Base-by-base conservation (phyloP, 2,329 filamentous ascomycete species). In the Colletotrichum limetticola region DNA sequence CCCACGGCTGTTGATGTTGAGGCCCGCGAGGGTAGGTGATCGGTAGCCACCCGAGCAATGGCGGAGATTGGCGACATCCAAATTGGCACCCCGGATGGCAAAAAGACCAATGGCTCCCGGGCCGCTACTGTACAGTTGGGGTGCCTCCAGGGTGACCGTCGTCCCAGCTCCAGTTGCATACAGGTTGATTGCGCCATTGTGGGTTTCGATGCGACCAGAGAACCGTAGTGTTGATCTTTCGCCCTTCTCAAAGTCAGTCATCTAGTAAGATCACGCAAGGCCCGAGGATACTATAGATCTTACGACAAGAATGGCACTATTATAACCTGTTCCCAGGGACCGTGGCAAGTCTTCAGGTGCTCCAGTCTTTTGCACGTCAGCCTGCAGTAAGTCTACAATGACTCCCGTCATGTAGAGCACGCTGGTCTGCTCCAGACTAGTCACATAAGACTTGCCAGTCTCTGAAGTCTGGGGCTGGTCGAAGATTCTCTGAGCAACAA, bases 1-100 rank as follows among this genome's bases (percentile, higher is more conserved):
- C n/a, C 67, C 60, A 9, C 16, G 59, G 12, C 59, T 57, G 7
- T 57, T 26, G 11, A 69, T 22, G 11, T 69, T 69, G 26, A 42
- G 24, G 1, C 60, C 60, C 4, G 35, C 67, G n/a, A 69, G 61
- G 12, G 35, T 58, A 8, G 67, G 60, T 8, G 61, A 69, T 11
- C 67, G 53, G 32, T 58, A 69, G 4, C 60, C 67, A 3, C 67
- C 67, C 12, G 66, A 62, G 14, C 61, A 69, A 35, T 69, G 67
- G 11, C 67, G 52, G 19, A 69, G n/a, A 22, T 53, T 32, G 19
- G 35, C 66, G 5, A 58, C 42, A 22, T 35, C 49, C 1, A 61
- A 37, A 14, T 5, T 35, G 24, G 65, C 56, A 6, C 24, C 65
- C 37, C 26, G 42, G 65, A 61, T 24, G 4, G 60, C 49, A 32